phyloP scores from a whole-genome alignment of 2,329 filamentous ascomycete genomes.

The Cadophora malorum region DNA sequence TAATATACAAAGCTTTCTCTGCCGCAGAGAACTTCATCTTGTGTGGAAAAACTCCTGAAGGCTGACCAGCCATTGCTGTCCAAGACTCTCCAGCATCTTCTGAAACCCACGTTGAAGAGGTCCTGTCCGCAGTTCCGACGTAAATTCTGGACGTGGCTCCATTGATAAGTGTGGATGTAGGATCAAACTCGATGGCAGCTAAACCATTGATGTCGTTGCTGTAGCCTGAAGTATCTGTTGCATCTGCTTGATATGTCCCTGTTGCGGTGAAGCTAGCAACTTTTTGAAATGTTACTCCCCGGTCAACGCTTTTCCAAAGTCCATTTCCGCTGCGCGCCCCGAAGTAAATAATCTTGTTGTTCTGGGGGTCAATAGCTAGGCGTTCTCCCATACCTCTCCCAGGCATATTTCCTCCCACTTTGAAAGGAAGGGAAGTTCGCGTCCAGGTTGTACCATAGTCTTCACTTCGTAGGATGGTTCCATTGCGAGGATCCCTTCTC shows the following conservation, averaged over 20 bases:
- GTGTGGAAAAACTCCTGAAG: slow-evolving; percentile 37
- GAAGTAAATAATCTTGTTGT: slow-evolving; percentile 63
- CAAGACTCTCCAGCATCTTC: slow-evolving; percentile 37
- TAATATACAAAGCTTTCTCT: slow-evolving; percentile 62
- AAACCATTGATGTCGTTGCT: slow-evolving; percentile 34
- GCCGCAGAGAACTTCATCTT: slow-evolving; percentile 37
- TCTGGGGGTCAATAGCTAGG: slow-evolving; percentile 63
- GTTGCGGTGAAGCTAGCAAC: slow-evolving; percentile 54
- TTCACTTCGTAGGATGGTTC: slow-evolving; percentile 59
- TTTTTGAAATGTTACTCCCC: slow-evolving; percentile 58
- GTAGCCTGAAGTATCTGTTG: slow-evolving; percentile 27
- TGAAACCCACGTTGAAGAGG: slow-evolving; percentile 31
- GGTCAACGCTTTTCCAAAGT: slow-evolving; percentile 63
- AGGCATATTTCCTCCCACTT: slow-evolving; percentile 68
- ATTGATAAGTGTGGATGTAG: slow-evolving; percentile 28
- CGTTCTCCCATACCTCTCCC: slow-evolving; percentile 65
- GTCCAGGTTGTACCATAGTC: slow-evolving; percentile 61
- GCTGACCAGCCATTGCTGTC: slow-evolving; percentile 32
- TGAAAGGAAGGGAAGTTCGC: slow-evolving; percentile 58
- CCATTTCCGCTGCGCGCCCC: slow-evolving; percentile 65
- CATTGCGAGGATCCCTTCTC: slow-evolving; percentile 57
- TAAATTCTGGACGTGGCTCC: slow-evolving; percentile 38
- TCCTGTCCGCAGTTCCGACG: slow-evolving; percentile 31
- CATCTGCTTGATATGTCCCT: slow-evolving; percentile 32
- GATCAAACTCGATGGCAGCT: slow-evolving; percentile 36